Percentiles rank a stretch among this genome's conserved stretches.
These are phyloP conservation scores for Zopfochytrium polystomum DNA, from an alignment of 371 early-diverging fungal genomes.

Conservation along the genomic window DNA sequence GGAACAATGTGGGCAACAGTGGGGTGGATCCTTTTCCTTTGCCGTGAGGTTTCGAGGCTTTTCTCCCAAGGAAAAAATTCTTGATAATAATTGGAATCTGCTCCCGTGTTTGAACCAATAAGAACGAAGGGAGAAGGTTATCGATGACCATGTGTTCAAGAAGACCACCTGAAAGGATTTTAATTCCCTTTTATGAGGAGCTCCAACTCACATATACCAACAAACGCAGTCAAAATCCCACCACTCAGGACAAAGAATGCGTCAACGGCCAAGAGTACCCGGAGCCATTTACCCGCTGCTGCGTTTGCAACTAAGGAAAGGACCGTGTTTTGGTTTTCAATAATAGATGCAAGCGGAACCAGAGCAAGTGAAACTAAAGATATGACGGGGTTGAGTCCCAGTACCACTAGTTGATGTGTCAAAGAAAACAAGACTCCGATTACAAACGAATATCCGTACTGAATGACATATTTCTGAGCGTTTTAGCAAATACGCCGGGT, in stretches of 20 bases:
- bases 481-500: constrained; percentile 54
- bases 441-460: constrained; percentile 9
- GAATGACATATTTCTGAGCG: constrained; percentile 54
- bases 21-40: constrained; percentile 24
- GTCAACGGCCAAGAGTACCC: constrained; percentile 50
- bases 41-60: not conserved
- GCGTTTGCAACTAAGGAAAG: constrained; percentile 51
- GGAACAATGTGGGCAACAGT: constrained; percentile 51
- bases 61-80: not conserved
- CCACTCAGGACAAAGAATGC: constrained; percentile 61
- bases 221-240: constrained; percentile 58
- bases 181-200: not conserved
- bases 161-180: constrained; percentile 27
- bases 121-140: constrained; percentile 50
- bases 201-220: constrained; percentile 46
- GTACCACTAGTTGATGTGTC: constrained; percentile 26
- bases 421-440: constrained; percentile 1
- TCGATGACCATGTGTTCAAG: constrained; percentile 52
- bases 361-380: constrained; percentile 38
- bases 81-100: not conserved
- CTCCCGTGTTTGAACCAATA: constrained; percentile 30
- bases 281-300: constrained; percentile 43
- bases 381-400: constrained; percentile 49
- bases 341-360: constrained; percentile 47
- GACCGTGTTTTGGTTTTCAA: constrained; percentile 41